These are phyloP conservation scores for Cryptosporidium xiaoi DNA, from an alignment of 169 alveolate species.

Conservation along the genomic window DNA sequence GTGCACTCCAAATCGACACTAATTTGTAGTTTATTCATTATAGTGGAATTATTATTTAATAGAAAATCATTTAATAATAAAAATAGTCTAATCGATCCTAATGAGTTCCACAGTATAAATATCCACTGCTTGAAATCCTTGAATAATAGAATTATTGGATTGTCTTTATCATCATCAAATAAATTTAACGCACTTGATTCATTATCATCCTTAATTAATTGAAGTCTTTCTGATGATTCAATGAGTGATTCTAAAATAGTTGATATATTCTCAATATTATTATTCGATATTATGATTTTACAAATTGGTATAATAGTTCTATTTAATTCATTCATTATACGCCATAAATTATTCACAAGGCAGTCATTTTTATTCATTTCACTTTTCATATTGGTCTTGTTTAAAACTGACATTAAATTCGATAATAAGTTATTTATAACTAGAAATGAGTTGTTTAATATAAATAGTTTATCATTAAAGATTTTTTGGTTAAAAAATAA, in stretches of 20 bases:
- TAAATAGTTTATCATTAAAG: conserved; percentile 6
- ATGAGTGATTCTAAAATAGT: conserved; percentile 14
- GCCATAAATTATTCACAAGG: not conserved
- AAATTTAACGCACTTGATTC: not conserved
- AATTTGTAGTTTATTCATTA: not conserved
- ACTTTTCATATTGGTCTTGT: not conserved
- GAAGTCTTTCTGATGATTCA: conserved; percentile 39
- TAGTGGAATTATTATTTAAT: not conserved
- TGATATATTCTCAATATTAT: conserved; percentile 13
- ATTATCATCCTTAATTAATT: not conserved
- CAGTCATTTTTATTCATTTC: too few relatives aligned
- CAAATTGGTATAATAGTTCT: conserved; percentile 13
- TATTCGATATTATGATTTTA: conserved; percentile 14
- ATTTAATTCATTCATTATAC: not conserved
- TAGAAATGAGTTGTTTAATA: conserved; percentile 21
- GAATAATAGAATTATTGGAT: conserved; percentile 30
- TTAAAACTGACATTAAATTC: not conserved
- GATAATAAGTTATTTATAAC: conserved; percentile 28
- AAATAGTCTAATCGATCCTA: conserved; percentile 9
- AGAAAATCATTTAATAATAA: not conserved
- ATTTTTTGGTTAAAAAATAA: conserved; percentile 2
- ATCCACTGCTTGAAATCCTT: conserved; percentile 29
- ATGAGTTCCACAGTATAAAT: conserved; percentile 16
- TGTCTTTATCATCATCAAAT: conserved; percentile 51
- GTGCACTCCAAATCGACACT: not conserved